Percentiles rank a stretch among this genome's conserved stretches.
These are phyloP conservation scores for Arabidopsis suecica DNA, from an alignment of 345 rosid genomes.

Conservation along the genomic window DNA sequence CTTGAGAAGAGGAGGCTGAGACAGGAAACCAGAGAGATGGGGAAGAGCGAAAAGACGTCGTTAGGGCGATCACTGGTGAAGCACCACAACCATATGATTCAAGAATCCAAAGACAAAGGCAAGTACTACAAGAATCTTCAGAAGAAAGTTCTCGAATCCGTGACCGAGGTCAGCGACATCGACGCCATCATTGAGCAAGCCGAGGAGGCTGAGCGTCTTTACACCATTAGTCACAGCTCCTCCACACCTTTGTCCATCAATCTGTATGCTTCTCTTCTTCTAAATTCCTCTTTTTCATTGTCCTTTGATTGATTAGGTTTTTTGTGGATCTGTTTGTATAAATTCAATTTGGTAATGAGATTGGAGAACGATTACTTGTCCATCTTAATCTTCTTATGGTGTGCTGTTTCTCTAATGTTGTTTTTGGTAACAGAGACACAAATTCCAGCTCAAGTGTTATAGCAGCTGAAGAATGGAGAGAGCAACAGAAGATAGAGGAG, in stretches of 20 bases:
- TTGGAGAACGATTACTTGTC: background rate
- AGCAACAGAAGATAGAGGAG: constrained; percentile 77
- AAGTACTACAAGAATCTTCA: constrained; percentile 61
- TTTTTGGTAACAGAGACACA: constrained; percentile 55
- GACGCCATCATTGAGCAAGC: constrained; percentile 83
- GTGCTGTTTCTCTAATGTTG: constrained; percentile 22
- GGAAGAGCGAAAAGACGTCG: constrained; percentile 78
- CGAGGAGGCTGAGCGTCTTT: constrained; percentile 68
- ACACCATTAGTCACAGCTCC: constrained; percentile 49
- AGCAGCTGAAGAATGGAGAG: constrained; percentile 72
- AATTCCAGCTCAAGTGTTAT: constrained; percentile 54
- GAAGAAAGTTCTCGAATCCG: constrained; percentile 86
- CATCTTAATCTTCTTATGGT: background rate
- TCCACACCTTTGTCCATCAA: constrained; percentile 60
- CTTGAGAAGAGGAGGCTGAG: constrained; percentile 14
- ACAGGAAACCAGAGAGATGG: constrained; percentile 51
- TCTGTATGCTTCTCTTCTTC: constrained; percentile 51
- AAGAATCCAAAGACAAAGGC: constrained; percentile 86
- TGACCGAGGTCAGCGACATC: constrained; percentile 80
- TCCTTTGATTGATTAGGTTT: background rate
- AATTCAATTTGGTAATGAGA: background rate
- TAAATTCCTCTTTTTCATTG: background rate
- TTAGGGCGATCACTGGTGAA: constrained; percentile 84
- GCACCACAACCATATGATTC: constrained; percentile 92
- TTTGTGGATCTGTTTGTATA: background rate